Conservation (phyloP, 176 grass and related monocot species). For the Secale cereale region DNA sequence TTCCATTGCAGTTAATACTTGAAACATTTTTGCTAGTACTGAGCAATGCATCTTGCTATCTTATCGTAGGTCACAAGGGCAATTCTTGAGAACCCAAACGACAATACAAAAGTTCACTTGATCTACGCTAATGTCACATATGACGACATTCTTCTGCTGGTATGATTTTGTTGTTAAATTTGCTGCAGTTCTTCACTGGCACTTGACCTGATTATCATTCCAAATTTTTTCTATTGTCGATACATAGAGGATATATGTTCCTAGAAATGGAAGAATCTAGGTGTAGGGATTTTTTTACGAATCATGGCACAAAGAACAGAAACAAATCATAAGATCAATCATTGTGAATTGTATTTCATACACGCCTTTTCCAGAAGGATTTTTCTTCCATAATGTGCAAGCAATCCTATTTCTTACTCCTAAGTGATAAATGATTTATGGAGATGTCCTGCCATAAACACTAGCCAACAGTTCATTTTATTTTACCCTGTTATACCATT, state of each 20-base stretch:
- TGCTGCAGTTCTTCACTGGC: background rate
- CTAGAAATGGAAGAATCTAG: background rate
- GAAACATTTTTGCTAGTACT: background rate
- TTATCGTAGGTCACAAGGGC: conserved; percentile 64
- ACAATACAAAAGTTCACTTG: conserved; percentile 70
- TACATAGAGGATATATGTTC: background rate
- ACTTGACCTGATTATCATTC: background rate
- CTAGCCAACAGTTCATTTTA: background rate
- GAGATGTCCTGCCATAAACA: background rate
- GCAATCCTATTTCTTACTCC: background rate
- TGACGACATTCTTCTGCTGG: conserved; percentile 89
- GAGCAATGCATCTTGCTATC: conserved; percentile 12
- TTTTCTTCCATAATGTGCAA: background rate
- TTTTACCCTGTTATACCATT: background rate
- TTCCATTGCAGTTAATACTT: background rate
- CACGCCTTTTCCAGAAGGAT: background rate
- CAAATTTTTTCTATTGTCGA: background rate
- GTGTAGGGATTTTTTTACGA: background rate
- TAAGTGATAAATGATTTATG: background rate
- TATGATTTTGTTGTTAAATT: conserved; percentile 26
- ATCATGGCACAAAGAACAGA: background rate
- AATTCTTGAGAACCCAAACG: conserved; percentile 84
- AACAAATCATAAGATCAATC: background rate
- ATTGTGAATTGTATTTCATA: background rate
- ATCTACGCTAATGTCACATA: conserved; percentile 87